Evolutionary conservation across 2,329 filamentous ascomycete species (phyloP).

Genomic region (Colletotrichum sidae): DNA sequence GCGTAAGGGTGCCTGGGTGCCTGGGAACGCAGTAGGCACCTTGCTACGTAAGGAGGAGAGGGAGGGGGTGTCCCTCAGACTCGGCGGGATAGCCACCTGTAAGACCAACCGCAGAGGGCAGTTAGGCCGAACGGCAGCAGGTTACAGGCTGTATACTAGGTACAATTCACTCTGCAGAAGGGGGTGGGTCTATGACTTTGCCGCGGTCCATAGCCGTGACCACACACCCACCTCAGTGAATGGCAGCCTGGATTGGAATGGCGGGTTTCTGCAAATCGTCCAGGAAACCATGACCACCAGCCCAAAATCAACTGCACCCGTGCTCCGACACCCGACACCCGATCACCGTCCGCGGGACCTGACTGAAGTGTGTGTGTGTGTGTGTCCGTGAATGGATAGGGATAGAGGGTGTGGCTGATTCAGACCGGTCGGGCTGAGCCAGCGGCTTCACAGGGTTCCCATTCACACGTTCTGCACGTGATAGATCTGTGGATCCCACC

Average conservation of each 20-base stretch:
- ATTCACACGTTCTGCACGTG: conserved; percentile 11
- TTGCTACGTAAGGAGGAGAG: too few species aligned
- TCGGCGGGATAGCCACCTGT: too few species aligned
- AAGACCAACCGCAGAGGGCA: too few species aligned
- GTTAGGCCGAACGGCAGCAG: too few species aligned
- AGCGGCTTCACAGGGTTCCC: too few species aligned
- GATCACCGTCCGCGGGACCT: conserved; percentile 25
- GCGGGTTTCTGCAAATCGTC: conserved; percentile 23
- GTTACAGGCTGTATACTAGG: background rate
- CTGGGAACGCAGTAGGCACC: background rate
- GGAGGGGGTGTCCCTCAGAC: too few species aligned
- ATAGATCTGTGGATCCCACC: conserved; percentile 1
- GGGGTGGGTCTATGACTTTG: conserved; percentile 32
- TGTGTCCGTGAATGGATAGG: too few species aligned
- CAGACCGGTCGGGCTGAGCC: background rate
- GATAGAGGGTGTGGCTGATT: conserved; percentile 23
- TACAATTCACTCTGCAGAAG: background rate
- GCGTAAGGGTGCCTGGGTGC: conserved; percentile 10
- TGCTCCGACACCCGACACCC: conserved; percentile 36
- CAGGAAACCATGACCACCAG: conserved; percentile 29
- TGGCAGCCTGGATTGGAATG: conserved; percentile 2
- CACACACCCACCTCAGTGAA: too few species aligned
- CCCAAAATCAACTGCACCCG: background rate
- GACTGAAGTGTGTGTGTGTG: conserved; percentile 13
- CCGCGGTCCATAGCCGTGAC: conserved; percentile 19